These are phyloP conservation scores for Hamamelis virginiana DNA, from an alignment of 164 flowering plant genomes.

Conservation along the genomic window DNA sequence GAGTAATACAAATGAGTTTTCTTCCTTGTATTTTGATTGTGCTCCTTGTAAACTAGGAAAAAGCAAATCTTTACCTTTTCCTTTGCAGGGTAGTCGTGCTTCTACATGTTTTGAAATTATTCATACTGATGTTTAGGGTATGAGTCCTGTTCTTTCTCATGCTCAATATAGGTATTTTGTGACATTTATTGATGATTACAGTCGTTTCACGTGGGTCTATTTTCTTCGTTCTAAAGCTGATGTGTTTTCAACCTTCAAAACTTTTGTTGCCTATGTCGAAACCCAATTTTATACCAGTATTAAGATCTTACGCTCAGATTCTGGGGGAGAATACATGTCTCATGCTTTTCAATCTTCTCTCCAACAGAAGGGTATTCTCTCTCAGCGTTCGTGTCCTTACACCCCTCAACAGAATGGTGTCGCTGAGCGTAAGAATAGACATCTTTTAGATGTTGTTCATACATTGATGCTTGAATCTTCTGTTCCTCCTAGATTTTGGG, in stretches of 20 bases:
- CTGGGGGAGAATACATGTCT: conserved; percentile 1
- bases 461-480: conserved; percentile 8
- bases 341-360: background rate
- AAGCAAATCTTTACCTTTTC: conserved; percentile 4
- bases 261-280: background rate
- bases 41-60: background rate
- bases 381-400: conserved; percentile 10
- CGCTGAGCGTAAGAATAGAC: conserved; percentile 11
- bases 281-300: conserved; percentile 1
- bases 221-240: conserved; percentile 2
- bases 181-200: background rate
- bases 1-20: background rate
- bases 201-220: background rate
- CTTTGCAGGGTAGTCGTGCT: background rate
- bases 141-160: conserved; percentile 1
- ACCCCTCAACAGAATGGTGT: conserved; percentile 18
- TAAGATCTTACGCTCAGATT: background rate
- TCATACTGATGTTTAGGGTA: conserved; percentile 6
- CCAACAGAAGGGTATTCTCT: conserved; percentile 9
- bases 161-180: too few relatives aligned
- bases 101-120: background rate
- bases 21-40: background rate
- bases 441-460: conserved; percentile 13
- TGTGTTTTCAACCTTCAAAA: background rate
- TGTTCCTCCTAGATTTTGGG: conserved; percentile 14